A percentile compares a stretch with the other conserved stretches of the same genome.
Evolutionary conservation across 192 early-diverging fungal genomes (phyloP).

Genomic region (Podila clonocystis): DNA sequence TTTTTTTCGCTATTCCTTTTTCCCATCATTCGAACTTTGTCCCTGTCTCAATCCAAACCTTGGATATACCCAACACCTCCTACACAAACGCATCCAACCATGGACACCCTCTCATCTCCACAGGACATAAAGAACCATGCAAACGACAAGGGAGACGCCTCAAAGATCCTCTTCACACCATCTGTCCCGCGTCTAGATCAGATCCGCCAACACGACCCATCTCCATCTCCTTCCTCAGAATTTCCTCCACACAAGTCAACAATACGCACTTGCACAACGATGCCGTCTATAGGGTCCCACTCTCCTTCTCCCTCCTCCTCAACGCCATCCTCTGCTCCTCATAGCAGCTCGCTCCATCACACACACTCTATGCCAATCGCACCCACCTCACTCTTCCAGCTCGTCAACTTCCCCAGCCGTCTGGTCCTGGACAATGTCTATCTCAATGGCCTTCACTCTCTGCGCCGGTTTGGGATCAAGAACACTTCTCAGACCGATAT

Average conservation of each 20-base stretch:
- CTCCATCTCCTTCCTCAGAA: neutral
- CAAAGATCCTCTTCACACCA: neutral
- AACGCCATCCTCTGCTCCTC: neutral
- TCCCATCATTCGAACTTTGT: no score
- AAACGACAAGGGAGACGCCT: no score
- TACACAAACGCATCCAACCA: no score
- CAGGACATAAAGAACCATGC: no score
- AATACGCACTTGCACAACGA: neutral
- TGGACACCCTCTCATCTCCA: no score
- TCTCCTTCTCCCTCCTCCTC: neutral
- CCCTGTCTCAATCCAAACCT: no score
- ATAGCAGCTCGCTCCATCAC: neutral
- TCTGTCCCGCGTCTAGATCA: neutral
- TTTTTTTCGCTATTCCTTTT: no score
- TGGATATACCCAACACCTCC: no score
- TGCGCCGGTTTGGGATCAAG: slow-evolving; percentile 75
- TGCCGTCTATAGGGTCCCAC: no score
- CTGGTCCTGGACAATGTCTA: slow-evolving; percentile 84
- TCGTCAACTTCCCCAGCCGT: slow-evolving; percentile 64
- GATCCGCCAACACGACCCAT: neutral
- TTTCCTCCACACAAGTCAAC: neutral
- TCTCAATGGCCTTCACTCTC: slow-evolving; percentile 82
- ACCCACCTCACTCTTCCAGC: slow-evolving; percentile 56
- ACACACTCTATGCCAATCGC: slow-evolving; percentile 1
- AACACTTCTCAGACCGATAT: slow-evolving; percentile 70